phyloP scores from a whole-genome alignment of 805 yeast genomes.

The Yamadazyma endophytica region DNA sequence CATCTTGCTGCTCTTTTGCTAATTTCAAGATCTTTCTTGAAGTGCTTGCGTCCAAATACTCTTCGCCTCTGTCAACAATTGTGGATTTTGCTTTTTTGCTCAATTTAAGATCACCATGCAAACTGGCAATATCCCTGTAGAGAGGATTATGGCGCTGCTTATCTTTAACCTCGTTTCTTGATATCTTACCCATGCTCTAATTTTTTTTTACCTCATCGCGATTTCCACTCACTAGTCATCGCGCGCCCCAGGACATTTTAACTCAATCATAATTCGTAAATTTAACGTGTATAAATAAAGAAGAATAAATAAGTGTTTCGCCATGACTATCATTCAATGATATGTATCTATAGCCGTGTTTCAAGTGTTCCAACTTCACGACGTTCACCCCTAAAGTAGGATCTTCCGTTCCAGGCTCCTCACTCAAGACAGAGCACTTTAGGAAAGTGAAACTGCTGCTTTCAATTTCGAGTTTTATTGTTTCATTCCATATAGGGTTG shows the following conservation, averaged over 20 bases:
- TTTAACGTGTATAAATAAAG: slow-evolving; percentile 34
- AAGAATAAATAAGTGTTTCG: slow-evolving; percentile 58
- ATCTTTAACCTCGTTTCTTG: slow-evolving; percentile 46
- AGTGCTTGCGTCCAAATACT: slow-evolving; percentile 71
- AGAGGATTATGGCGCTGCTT: slow-evolving; percentile 79
- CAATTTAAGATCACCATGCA: slow-evolving; percentile 63
- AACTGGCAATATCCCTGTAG: slow-evolving; percentile 70
- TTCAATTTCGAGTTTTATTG: no score
- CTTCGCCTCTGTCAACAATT: slow-evolving; percentile 50
- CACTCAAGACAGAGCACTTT: no score
- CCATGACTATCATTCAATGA: slow-evolving; percentile 77
- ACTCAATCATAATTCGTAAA: no score
- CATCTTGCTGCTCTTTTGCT: slow-evolving; percentile 92
- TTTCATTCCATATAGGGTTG: slow-evolving; percentile 78
- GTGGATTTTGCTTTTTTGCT: slow-evolving; percentile 30
- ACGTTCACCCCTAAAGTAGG: slow-evolving; percentile 54
- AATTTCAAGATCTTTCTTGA: slow-evolving; percentile 83
- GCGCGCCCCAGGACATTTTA: no score
- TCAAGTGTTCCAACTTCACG: slow-evolving; percentile 57
- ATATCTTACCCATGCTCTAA: slow-evolving; percentile 59
- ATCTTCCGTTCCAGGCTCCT: slow-evolving; percentile 20
- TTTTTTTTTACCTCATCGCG: slow-evolving; percentile 1
- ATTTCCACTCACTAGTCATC: not conserved
- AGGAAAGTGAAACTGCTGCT: no score
- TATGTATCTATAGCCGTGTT: slow-evolving; percentile 77